Percentiles rank a stretch among this genome's conserved stretches.
These are phyloP conservation scores for Trametes cingulata DNA, from an alignment of 768 basidiomycete genomes.

Conservation along the genomic window DNA sequence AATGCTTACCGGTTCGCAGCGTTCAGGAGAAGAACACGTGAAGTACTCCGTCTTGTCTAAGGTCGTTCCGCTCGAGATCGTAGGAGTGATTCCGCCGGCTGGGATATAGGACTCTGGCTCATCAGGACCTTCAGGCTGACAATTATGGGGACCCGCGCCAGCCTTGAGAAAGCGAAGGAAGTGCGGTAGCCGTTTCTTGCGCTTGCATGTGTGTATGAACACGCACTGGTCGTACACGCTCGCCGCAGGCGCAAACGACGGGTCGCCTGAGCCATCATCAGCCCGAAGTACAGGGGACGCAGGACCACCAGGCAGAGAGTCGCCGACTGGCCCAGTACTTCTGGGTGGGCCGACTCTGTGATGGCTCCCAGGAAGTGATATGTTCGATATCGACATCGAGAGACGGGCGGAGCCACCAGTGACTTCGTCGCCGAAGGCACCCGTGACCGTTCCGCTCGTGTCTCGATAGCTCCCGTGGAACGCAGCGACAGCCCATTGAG, in stretches of 20 bases:
- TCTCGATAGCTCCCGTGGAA: conserved; percentile 2
- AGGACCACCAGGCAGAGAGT: no score
- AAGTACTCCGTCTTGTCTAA: no score
- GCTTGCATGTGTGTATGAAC: conserved; percentile 8
- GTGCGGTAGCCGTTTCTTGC: not conserved
- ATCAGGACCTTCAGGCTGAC: not conserved
- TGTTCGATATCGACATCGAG: not conserved
- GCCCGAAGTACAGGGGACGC: no score
- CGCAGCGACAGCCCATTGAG: conserved; percentile 11
- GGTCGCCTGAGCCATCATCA: no score
- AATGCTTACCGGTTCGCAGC: no score
- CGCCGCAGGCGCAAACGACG: no score
- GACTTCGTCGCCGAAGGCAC: not conserved
- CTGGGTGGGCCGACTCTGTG: not conserved
- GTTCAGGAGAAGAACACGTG: no score
- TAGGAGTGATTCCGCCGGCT: no score
- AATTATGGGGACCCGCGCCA: conserved; percentile 14
- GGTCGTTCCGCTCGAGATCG: no score
- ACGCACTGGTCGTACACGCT: conserved; percentile 7
- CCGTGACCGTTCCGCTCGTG: not conserved
- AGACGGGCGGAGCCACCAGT: not conserved
- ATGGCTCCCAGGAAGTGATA: not conserved
- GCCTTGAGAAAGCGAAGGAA: not conserved
- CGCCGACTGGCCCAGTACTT: not conserved
- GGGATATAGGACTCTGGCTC: no score